Conservation (phyloP, 139 green algal species). For the Chara braunii region DNA sequence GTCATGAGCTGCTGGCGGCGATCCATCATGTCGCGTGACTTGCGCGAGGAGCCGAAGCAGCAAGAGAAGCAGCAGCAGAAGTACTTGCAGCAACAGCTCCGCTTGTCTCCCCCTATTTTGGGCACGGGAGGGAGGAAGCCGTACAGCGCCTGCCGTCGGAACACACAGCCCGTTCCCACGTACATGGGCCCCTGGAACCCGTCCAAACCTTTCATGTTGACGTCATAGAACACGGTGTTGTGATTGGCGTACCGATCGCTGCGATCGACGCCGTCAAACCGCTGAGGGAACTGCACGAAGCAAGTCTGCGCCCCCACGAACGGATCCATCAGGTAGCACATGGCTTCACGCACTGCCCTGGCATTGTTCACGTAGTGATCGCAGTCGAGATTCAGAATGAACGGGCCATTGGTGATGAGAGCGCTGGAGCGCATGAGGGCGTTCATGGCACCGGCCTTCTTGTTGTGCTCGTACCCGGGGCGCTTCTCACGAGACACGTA, state of each 20-base stretch:
- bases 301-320: constrained; percentile 27
- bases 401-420: constrained; percentile 38
- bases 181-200: constrained; percentile 27
- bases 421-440: constrained; percentile 22
- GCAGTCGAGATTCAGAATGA: constrained; percentile 43
- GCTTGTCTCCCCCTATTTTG: too few relatives aligned
- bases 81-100: too few relatives aligned
- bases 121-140: constrained; percentile 12
- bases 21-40: too few relatives aligned
- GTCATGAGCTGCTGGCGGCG: too few relatives aligned
- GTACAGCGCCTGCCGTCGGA: constrained; percentile 33
- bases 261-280: constrained; percentile 38
- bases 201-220: constrained; percentile 21
- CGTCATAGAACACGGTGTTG: constrained; percentile 44
- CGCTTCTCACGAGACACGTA: constrained; percentile 43
- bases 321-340: constrained; percentile 43
- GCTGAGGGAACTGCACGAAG: constrained; percentile 42
- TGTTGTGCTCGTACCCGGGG: constrained; percentile 40
- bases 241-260: constrained; percentile 43
- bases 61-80: too few relatives aligned
- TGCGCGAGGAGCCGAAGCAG: too few relatives aligned
- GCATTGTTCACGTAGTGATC: constrained; percentile 43
- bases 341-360: constrained; percentile 34
- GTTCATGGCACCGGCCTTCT: constrained; percentile 44
- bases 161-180: constrained; percentile 26